Conservation (phyloP, 306 rosid genomes). For the Neltuma alba region DNA sequence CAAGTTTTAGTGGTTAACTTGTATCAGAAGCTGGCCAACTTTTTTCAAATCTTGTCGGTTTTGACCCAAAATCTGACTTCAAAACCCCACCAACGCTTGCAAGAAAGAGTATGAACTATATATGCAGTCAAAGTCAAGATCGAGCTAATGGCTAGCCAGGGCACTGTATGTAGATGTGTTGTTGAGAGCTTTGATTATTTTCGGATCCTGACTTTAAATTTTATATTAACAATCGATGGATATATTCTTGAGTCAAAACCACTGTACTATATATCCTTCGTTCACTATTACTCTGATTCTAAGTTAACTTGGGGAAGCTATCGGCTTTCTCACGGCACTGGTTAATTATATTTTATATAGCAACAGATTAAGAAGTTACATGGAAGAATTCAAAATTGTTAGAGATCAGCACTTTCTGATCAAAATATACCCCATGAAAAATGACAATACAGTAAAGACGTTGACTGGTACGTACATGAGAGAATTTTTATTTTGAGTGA, state of each 20-base stretch:
- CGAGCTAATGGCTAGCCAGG: conserved; percentile 11
- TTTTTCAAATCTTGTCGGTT: conserved; percentile 20
- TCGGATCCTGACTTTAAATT: background rate
- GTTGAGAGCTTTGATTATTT: background rate
- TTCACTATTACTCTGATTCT: background rate
- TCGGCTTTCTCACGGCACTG: background rate
- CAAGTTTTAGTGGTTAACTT: background rate
- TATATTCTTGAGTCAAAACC: too few species aligned
- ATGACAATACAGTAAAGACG: background rate
- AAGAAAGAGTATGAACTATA: background rate
- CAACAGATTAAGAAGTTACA: background rate
- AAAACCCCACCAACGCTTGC: conserved; percentile 20
- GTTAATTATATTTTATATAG: background rate
- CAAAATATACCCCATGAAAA: background rate
- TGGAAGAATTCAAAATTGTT: background rate
- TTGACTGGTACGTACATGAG: background rate
- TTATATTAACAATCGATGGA: too few species aligned
- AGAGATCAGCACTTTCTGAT: background rate
- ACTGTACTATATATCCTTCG: too few species aligned
- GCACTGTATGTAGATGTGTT: background rate
- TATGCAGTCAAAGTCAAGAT: conserved; percentile 33
- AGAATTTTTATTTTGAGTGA: background rate
- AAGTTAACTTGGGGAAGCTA: background rate
- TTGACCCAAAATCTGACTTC: conserved; percentile 13
- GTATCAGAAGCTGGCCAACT: conserved; percentile 7